phyloP scores from a whole-genome alignment of 805 yeast species.

The Pichia cephalocereana region DNA sequence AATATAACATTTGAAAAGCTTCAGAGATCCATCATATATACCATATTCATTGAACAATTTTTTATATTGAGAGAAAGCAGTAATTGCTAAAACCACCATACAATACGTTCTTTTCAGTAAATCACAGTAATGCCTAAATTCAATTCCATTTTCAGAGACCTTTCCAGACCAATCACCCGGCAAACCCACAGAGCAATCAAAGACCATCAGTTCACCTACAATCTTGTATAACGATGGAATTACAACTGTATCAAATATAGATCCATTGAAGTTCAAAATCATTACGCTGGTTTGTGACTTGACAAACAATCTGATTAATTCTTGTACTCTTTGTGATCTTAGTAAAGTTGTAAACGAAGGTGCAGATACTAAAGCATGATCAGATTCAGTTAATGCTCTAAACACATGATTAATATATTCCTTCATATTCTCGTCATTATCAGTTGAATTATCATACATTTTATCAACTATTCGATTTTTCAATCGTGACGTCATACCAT shows the following conservation, averaged over 20 bases:
- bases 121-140: slow-evolving; percentile 13
- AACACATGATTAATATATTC: slow-evolving; percentile 11
- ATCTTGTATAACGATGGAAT: slow-evolving; percentile 18
- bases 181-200: slow-evolving; percentile 11
- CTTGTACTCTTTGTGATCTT: slow-evolving; percentile 13
- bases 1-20: slow-evolving; percentile 17
- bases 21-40: slow-evolving; percentile 18
- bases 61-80: slow-evolving; percentile 19
- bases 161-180: slow-evolving; percentile 5
- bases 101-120: slow-evolving; percentile 20
- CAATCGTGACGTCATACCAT: slow-evolving; percentile 4
- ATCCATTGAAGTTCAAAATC: slow-evolving; percentile 16
- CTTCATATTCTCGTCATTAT: neutral
- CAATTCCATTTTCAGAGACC: slow-evolving; percentile 5
- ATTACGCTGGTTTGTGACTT: slow-evolving; percentile 13
- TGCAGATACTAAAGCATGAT: slow-evolving; percentile 1
- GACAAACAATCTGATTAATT: slow-evolving; percentile 20
- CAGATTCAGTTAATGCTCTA: slow-evolving; percentile 11
- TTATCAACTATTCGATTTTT: slow-evolving; percentile 19
- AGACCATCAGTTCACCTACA: slow-evolving; percentile 18
- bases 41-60: slow-evolving; percentile 20
- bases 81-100: slow-evolving; percentile 18
- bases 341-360: slow-evolving; percentile 15
- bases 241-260: slow-evolving; percentile 18
- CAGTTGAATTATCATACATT: slow-evolving; percentile 6